Conservation (phyloP, 2,329 filamentous ascomycete species). For the Fusarium keratoplasticum region DNA sequence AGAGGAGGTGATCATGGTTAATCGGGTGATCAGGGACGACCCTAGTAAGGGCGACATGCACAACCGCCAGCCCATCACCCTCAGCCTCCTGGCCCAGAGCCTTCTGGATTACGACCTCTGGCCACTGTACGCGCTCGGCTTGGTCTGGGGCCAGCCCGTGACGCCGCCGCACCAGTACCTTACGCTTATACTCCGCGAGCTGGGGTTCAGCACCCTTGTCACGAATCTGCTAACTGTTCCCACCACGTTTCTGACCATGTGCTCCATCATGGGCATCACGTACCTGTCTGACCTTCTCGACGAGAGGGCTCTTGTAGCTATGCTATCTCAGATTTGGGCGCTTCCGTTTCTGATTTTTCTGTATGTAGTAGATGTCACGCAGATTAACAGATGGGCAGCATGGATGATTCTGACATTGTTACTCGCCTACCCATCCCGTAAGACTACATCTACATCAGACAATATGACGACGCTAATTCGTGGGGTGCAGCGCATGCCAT, state of each 20-base stretch:
- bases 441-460: background rate
- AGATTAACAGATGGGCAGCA: slow-evolving; percentile 45
- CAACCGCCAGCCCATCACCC: slow-evolving; percentile 61
- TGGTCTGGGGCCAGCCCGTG: slow-evolving; percentile 57
- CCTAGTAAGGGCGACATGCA: slow-evolving; percentile 70
- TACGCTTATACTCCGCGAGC: slow-evolving; percentile 50
- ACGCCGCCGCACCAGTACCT: slow-evolving; percentile 60
- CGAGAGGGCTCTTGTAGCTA: slow-evolving; percentile 45
- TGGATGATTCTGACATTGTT: slow-evolving; percentile 48
- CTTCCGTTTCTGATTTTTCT: slow-evolving; percentile 49
- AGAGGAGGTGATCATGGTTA: slow-evolving; percentile 68
- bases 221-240: slow-evolving; percentile 31
- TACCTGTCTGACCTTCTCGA: slow-evolving; percentile 48
- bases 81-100: slow-evolving; percentile 59
- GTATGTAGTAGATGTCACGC: slow-evolving; percentile 43
- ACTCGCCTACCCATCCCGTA: slow-evolving; percentile 48
- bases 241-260: slow-evolving; percentile 21
- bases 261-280: slow-evolving; percentile 38
- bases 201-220: slow-evolving; percentile 23
- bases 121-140: slow-evolving; percentile 62
- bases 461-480: slow-evolving; percentile 10
- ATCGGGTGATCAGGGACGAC: slow-evolving; percentile 65
- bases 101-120: slow-evolving; percentile 68
- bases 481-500: slow-evolving; percentile 55
- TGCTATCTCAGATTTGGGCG: slow-evolving; percentile 50